Conservation (phyloP, 1,139 yeast species). For the Nematodospora anomalae region DNA sequence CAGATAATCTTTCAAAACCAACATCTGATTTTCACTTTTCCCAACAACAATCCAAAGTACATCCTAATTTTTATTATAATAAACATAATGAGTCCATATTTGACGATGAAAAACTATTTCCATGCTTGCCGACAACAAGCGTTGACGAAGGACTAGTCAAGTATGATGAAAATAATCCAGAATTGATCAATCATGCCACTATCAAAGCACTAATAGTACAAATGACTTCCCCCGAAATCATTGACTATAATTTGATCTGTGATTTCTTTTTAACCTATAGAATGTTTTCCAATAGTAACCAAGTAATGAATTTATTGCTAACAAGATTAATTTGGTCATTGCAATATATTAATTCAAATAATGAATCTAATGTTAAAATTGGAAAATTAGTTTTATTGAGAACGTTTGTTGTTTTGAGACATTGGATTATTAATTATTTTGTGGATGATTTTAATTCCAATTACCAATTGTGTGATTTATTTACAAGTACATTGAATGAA, state of each 20-base stretch:
- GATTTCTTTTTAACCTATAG: conserved; percentile 88
- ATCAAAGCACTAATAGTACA: conserved; percentile 63
- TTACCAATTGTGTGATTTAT: conserved; percentile 43
- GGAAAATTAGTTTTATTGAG: conserved; percentile 77
- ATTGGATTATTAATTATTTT: conserved; percentile 82
- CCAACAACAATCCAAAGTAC: conserved; percentile 15
- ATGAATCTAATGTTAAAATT: conserved; percentile 38
- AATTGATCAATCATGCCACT: conserved; percentile 41
- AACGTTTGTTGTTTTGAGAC: conserved; percentile 83
- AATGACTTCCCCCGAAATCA: conserved; percentile 73
- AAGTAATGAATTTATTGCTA: conserved; percentile 60
- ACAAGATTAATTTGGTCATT: conserved; percentile 76
- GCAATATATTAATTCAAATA: conserved; percentile 38
- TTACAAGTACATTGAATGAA: conserved; percentile 51
- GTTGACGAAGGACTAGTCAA: conserved; percentile 28
- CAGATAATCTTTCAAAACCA: conserved; percentile 11
- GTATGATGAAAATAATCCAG: conserved; percentile 37
- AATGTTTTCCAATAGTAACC: conserved; percentile 58
- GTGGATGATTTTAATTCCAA: conserved; percentile 64
- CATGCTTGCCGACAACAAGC: conserved; percentile 24
- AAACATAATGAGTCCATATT: conserved; percentile 43
- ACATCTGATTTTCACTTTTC: conserved; percentile 10
- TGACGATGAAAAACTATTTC: conserved; percentile 40
- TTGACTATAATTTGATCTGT: conserved; percentile 75
- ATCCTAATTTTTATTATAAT: conserved; percentile 32